These are phyloP conservation scores for Tolypocladium pustulatum DNA, from an alignment of 2,329 filamentous ascomycete species.

Conservation along the genomic window DNA sequence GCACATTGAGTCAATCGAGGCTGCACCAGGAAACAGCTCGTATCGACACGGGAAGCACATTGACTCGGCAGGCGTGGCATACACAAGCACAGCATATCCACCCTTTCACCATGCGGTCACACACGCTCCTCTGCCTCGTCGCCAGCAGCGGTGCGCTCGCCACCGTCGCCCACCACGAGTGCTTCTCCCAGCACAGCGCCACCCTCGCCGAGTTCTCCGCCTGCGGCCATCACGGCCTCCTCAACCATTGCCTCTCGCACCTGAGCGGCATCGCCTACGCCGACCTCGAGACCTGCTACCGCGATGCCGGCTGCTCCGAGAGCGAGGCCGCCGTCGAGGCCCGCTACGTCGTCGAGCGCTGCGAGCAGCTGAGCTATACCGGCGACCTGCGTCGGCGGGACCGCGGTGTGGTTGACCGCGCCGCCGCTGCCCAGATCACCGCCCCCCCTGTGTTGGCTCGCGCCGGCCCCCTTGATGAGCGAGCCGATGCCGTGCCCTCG, in stretches of 20 bases:
- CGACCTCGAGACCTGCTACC: slow-evolving; percentile 28
- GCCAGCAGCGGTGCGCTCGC: slow-evolving; percentile 20
- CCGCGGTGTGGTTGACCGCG: slow-evolving; percentile 4
- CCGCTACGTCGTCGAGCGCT: slow-evolving; percentile 18
- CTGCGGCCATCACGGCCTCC: slow-evolving; percentile 31
- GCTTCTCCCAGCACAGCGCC: slow-evolving; percentile 25
- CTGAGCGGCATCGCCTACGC: slow-evolving; percentile 17
- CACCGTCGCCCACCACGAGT: slow-evolving; percentile 22
- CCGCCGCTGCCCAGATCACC: background rate
- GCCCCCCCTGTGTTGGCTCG: background rate
- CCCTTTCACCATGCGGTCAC: background rate
- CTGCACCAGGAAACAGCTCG: background rate
- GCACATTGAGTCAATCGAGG: background rate
- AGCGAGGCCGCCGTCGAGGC: slow-evolving; percentile 19
- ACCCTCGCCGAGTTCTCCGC: slow-evolving; percentile 26
- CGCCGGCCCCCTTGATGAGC: slow-evolving; percentile 7
- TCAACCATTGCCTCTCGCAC: slow-evolving; percentile 30
- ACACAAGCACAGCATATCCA: background rate
- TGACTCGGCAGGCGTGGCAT: background rate
- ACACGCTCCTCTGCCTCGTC: slow-evolving; percentile 13
- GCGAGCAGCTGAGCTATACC: slow-evolving; percentile 15
- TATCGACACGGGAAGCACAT: background rate
- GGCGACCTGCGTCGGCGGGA: slow-evolving; percentile 19
- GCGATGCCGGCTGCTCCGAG: slow-evolving; percentile 22
- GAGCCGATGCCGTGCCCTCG: slow-evolving; percentile 8